Conservation (phyloP, 306 rosid species). For the Inga leiocalycina region DNA sequence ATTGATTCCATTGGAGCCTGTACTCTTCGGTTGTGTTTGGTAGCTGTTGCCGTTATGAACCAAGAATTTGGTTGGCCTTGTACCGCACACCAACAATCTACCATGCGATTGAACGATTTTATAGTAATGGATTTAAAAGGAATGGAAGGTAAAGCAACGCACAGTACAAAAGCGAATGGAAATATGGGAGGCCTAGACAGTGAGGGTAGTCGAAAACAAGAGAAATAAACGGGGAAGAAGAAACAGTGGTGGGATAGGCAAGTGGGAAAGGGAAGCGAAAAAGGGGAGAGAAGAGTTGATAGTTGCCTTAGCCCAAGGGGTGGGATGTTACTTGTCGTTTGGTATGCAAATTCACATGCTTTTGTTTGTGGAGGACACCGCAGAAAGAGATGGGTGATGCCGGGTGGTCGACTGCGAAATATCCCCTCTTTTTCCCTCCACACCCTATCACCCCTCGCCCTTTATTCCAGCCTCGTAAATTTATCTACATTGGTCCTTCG, state of each 20-base stretch:
- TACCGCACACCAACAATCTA: constrained; percentile 3
- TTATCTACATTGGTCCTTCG: background rate
- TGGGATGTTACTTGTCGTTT: constrained; percentile 20
- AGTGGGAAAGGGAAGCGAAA: background rate
- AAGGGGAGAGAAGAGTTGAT: background rate
- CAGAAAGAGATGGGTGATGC: background rate
- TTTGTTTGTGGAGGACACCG: background rate
- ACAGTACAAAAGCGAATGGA: background rate
- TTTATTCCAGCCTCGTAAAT: too few species aligned
- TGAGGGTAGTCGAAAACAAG: background rate
- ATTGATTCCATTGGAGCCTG: background rate
- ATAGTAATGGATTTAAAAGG: background rate
- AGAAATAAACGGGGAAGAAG: background rate
- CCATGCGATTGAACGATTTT: background rate
- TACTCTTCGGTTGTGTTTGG: background rate
- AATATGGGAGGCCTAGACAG: background rate
- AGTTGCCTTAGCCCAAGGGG: background rate
- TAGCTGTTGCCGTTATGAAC: background rate
- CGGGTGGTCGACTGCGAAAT: background rate
- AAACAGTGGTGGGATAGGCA: constrained; percentile 1
- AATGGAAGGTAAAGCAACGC: background rate
- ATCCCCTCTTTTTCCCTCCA: background rate
- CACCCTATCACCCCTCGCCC: too few species aligned
- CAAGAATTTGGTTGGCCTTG: constrained; percentile 21
- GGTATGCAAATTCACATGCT: background rate